Percentiles rank a stretch among this genome's conserved stretches.
These are phyloP conservation scores for Populus euphratica DNA, from an alignment of 345 rosid species.

Conservation along the genomic window DNA sequence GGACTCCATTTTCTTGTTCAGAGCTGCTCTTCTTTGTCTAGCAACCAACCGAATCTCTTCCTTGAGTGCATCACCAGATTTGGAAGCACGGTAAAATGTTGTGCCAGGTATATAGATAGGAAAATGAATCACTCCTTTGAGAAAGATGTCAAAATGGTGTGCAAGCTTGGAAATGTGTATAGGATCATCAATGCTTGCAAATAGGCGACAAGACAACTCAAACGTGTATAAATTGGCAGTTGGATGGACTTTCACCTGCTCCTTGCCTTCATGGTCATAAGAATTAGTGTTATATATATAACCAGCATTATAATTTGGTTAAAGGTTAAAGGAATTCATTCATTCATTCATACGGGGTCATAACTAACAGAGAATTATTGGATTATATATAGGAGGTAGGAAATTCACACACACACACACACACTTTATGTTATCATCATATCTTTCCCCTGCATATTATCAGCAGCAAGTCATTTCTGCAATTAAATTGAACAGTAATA, in stretches of 20 bases:
- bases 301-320: not conserved
- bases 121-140: constrained; percentile 19
- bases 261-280: constrained; percentile 16
- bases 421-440: too few relatives aligned
- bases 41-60: constrained; percentile 18
- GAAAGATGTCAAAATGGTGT: constrained; percentile 13
- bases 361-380: too few relatives aligned
- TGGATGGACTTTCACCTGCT: constrained; percentile 17
- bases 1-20: constrained; percentile 17
- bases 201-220: constrained; percentile 23
- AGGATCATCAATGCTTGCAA: constrained; percentile 29
- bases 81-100: constrained; percentile 14
- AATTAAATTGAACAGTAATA: not conserved
- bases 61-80: constrained; percentile 18
- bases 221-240: constrained; percentile 22
- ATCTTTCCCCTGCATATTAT: too few relatives aligned
- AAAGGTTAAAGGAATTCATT: too few relatives aligned
- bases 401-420: too few relatives aligned
- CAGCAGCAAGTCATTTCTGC: constrained; percentile 4
- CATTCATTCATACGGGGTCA: too few relatives aligned
- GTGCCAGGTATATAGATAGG: constrained; percentile 26
- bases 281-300: not conserved
- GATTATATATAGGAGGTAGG: too few relatives aligned
- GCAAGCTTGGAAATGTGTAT: constrained; percentile 12
- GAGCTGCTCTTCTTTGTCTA: constrained; percentile 16